Evolutionary conservation across 1,284 basidiomycete genomes (phyloP).

Genomic region (Heterobasidion parviporum): DNA sequence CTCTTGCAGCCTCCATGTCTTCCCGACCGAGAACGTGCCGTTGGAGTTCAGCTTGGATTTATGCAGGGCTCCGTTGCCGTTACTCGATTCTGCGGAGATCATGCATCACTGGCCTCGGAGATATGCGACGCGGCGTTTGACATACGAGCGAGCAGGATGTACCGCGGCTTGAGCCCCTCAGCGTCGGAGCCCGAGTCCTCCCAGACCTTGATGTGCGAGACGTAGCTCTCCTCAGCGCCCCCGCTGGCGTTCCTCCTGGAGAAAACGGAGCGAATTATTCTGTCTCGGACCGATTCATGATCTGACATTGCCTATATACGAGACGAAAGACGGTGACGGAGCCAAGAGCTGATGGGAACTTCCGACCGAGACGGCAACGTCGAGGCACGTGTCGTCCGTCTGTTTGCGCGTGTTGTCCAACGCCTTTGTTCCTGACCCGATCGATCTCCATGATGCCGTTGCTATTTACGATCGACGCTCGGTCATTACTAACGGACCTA

Average conservation of each 20-base stretch:
- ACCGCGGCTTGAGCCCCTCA: conserved; percentile 71
- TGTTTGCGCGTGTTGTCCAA: conserved; percentile 17
- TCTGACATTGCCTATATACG: conserved; percentile 40
- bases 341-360: background rate
- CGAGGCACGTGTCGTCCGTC: background rate
- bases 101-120: conserved; percentile 9
- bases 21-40: conserved; percentile 93
- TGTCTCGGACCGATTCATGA: conserved; percentile 42
- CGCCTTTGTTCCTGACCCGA: conserved; percentile 9
- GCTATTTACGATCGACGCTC: background rate
- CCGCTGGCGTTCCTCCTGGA: conserved; percentile 57
- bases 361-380: background rate
- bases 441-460: background rate
- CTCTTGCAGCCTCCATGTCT: conserved; percentile 89
- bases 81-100: conserved; percentile 44
- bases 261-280: conserved; percentile 82
- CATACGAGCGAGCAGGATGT: conserved; percentile 82
- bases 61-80: conserved; percentile 73
- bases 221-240: conserved; percentile 66
- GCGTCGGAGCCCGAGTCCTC: conserved; percentile 66
- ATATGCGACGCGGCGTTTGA: conserved; percentile 15
- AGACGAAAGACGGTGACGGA: background rate
- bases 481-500: background rate
- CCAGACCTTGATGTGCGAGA: conserved; percentile 85
- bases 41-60: conserved; percentile 97